Conservation (phyloP, 495 filamentous ascomycete genomes). For the Neurospora sp. region DNA sequence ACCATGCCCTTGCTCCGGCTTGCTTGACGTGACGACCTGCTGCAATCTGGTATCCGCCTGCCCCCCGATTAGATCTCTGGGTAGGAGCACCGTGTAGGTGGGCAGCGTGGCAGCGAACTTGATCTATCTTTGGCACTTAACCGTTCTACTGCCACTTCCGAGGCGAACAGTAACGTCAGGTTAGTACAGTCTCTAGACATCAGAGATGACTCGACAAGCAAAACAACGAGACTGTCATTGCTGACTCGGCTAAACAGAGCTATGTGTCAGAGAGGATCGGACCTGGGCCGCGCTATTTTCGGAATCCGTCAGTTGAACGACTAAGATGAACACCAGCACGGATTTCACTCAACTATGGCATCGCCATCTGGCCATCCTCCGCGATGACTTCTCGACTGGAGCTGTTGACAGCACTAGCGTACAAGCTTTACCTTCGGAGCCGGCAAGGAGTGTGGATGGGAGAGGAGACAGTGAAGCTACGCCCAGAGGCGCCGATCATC, state of each 20-base stretch:
- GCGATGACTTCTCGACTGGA: conserved; percentile 6
- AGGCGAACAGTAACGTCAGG: not conserved
- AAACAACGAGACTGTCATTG: not conserved
- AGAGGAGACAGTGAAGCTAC: not conserved
- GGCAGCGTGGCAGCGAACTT: not conserved
- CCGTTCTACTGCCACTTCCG: not conserved
- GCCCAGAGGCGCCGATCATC: not conserved
- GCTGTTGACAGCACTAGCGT: not conserved
- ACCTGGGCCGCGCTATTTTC: not conserved
- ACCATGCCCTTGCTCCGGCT: not conserved
- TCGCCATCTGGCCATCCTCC: conserved; percentile 7
- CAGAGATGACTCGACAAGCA: not conserved
- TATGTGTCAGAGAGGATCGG: not conserved
- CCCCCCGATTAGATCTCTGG: not conserved
- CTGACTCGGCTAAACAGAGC: not conserved
- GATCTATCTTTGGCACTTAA: not conserved
- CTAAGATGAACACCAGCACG: not conserved
- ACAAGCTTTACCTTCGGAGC: conserved; percentile 4
- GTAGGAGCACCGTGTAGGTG: not conserved
- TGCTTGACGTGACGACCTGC: not conserved
- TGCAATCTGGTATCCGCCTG: not conserved
- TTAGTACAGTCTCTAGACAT: not conserved
- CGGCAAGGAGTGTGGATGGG: not conserved
- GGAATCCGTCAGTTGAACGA: not conserved
- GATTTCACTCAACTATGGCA: conserved; percentile 13